Evolutionary conservation across 2,329 filamentous ascomycete species (phyloP), one percentile per base, ranked within the genome.

Genomic region (Diaporthe vexans): DNA sequence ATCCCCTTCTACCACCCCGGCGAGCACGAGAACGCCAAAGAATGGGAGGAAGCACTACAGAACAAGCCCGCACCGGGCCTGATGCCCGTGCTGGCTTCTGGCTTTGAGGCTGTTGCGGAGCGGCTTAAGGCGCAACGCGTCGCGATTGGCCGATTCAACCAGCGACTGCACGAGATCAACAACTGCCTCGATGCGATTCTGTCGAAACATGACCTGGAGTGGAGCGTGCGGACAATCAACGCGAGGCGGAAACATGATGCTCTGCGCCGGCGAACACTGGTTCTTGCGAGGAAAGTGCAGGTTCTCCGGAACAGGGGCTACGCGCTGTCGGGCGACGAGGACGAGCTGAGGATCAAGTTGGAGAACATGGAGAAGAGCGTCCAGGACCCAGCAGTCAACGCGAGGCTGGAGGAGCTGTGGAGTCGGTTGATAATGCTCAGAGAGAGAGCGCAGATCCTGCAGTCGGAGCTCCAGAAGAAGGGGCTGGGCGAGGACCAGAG

Each of bases 381-480:
- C 37, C 91, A 92, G 77, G 94, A 97, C 79, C 94, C 94, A 10
- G 91, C 92, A 10, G 88, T 96, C 72, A 90, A 90, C 51, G 94
- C 94, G 3, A 87, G 94, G 77, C 92, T 94, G 80, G 94, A 97
- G 83, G 94, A 97, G 85, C 91, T 97, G 58, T 97, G 94, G 94
- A 95, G 94, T 77, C 87, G 94, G 59, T 90, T 97, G 84, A 92
- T 95, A 65, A 90, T 93, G 51, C 85, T 97, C 63, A 88, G 93
- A 77, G 93, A 94, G 76, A 91, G 94, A 77, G 92, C 93, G 29
- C 90, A 92, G 77, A 89, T 91, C 79, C 83, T 97, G 78, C 92
- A 93, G 80, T 91, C 90, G 78, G 94, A 97, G 85, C 88, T 94
- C 74, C 93, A 93, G 81, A 92, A 91, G 84, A 86, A 92, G 72